phyloP scores from a whole-genome alignment of 2,329 filamentous ascomycete species.

The Pyrenochaeta sp. region DNA sequence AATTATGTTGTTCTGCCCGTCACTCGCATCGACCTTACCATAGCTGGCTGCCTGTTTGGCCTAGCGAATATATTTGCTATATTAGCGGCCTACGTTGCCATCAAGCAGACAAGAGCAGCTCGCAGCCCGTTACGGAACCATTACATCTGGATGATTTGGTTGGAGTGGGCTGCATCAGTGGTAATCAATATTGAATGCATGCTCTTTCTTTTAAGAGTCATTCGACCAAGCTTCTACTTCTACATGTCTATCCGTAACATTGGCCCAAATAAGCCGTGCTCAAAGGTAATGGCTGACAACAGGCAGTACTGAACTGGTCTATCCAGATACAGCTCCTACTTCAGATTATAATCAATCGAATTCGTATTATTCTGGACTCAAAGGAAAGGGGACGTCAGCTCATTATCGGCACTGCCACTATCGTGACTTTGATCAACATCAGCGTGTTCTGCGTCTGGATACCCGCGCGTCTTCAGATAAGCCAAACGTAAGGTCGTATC shows the following conservation, averaged over 20 bases:
- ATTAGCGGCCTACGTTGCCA: conserved; percentile 41
- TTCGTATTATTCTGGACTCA: conserved; percentile 34
- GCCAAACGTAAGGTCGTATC: conserved; percentile 14
- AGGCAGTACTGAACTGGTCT: conserved; percentile 32
- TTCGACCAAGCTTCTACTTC: conserved; percentile 45
- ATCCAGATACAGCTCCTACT: conserved; percentile 41
- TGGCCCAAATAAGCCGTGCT: no score
- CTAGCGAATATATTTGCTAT: conserved; percentile 30
- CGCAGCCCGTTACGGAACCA: conserved; percentile 38
- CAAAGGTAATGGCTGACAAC: conserved; percentile 8
- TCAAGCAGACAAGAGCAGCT: conserved; percentile 31
- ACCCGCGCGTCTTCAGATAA: conserved; percentile 36
- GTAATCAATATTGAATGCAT: conserved; percentile 51
- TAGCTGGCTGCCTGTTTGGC: conserved; percentile 29
- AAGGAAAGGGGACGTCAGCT: conserved; percentile 21
- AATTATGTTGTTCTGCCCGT: conserved; percentile 27
- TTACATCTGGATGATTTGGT: conserved; percentile 60
- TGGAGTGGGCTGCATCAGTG: conserved; percentile 55
- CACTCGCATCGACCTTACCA: conserved; percentile 25
- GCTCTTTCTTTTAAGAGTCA: conserved; percentile 38
- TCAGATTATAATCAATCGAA: conserved; percentile 42
- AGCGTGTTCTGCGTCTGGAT: conserved; percentile 43
- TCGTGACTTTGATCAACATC: conserved; percentile 38
- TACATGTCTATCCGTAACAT: conserved; percentile 36
- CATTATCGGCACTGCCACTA: conserved; percentile 21